phyloP scores from a whole-genome alignment of 257 asterid species.

The Oldenlandia corymbosa region DNA sequence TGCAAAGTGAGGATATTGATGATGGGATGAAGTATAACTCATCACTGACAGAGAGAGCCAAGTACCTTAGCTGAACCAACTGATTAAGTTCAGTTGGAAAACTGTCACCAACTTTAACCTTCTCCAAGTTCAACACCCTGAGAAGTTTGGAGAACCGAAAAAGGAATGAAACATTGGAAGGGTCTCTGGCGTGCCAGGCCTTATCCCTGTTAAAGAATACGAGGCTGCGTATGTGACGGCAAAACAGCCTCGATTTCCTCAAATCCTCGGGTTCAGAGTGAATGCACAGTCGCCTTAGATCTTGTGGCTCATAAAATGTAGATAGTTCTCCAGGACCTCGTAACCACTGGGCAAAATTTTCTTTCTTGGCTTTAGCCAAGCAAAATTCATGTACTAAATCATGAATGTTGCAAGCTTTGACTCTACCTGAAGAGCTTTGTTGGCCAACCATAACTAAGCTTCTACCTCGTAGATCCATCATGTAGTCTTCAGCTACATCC shows the following conservation, averaged over 20 bases:
- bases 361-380: slow-evolving; percentile 5
- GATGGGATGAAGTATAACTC: not conserved
- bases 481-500: slow-evolving; percentile 21
- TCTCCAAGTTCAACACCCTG: slow-evolving; percentile 15
- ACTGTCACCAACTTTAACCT: not conserved
- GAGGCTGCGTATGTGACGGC: not conserved
- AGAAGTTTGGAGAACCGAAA: slow-evolving; percentile 8
- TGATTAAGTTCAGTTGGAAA: not conserved
- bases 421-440: slow-evolving; percentile 9
- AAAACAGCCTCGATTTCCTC: not conserved
- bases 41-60: slow-evolving; percentile 12
- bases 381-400: slow-evolving; percentile 23
- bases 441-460: slow-evolving; percentile 13
- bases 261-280: not conserved
- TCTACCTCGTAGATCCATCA: slow-evolving; percentile 22
- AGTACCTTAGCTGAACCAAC: slow-evolving; percentile 11
- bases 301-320: not conserved
- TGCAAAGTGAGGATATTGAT: not conserved
- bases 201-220: not conserved
- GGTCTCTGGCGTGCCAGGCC: not conserved
- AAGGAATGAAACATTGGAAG: slow-evolving; percentile 1
- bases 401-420: slow-evolving; percentile 21
- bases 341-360: slow-evolving; percentile 6
- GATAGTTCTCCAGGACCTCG: not conserved
- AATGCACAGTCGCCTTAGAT: not conserved